phyloP scores from a whole-genome alignment of 1,284 basidiomycete species.

The Spongiforma sp. region DNA sequence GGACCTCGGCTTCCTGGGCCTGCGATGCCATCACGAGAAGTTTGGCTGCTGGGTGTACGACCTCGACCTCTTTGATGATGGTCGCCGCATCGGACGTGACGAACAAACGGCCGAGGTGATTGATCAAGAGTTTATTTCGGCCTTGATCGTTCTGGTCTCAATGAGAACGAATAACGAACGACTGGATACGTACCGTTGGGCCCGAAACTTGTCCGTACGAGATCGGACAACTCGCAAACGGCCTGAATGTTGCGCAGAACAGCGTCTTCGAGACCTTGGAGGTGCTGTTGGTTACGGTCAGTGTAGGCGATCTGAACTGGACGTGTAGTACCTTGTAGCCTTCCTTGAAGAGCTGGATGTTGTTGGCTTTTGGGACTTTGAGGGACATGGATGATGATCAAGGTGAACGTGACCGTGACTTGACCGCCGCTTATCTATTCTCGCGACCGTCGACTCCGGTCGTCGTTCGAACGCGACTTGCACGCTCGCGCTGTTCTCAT shows the following conservation, averaged over 20 bases:
- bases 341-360: constrained; percentile 93
- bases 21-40: constrained; percentile 97
- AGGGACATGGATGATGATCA: constrained; percentile 70
- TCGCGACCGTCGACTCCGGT: constrained; percentile 53
- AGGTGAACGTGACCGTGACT: constrained; percentile 22
- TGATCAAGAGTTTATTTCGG: constrained; percentile 95
- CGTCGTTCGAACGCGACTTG: constrained; percentile 67
- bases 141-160: constrained; percentile 56
- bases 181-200: constrained; percentile 78
- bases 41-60: constrained; percentile 98
- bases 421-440: constrained; percentile 38
- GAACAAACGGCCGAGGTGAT: constrained; percentile 94
- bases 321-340: constrained; percentile 86
- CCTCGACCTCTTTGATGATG: constrained; percentile 98
- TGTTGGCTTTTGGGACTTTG: constrained; percentile 92
- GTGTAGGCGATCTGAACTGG: constrained; percentile 10
- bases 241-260: constrained; percentile 96
- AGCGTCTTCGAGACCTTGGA: constrained; percentile 92
- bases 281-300: constrained; percentile 55
- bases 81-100: constrained; percentile 99
- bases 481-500: constrained; percentile 73
- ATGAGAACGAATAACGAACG: constrained; percentile 2
- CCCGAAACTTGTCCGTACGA: constrained; percentile 95
- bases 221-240: constrained; percentile 91
- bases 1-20: constrained; percentile 93